Evolutionary conservation across 257 asterid genomes (phyloP).

Genomic region (Echium plantagineum): DNA sequence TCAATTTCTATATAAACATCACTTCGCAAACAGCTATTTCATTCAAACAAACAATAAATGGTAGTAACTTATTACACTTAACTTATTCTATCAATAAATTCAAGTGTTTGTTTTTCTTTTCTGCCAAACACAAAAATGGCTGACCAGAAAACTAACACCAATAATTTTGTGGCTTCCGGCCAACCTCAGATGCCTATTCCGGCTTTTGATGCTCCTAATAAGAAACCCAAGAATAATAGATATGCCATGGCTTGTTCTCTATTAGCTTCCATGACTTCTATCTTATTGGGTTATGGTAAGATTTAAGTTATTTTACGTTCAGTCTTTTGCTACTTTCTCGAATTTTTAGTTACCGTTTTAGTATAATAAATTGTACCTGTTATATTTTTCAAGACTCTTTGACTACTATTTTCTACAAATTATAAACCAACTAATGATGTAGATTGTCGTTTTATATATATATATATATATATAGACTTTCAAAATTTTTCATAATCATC

Average conservation of each 20-base stretch:
- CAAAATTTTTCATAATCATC: too few species aligned
- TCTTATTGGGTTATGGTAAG: slow-evolving; percentile 38
- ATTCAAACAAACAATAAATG: background rate
- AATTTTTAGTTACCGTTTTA: too few species aligned
- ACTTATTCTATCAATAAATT: background rate
- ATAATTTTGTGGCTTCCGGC: slow-evolving; percentile 6
- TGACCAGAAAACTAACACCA: slow-evolving; percentile 7
- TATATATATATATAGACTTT: too few species aligned
- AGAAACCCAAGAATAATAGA: slow-evolving; percentile 23
- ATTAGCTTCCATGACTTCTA: slow-evolving; percentile 30
- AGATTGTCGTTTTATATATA: too few species aligned
- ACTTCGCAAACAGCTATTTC: background rate
- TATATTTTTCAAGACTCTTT: too few species aligned
- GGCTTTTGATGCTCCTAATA: slow-evolving; percentile 23
- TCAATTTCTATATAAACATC: background rate
- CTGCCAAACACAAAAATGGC: slow-evolving; percentile 7
- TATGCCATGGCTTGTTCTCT: slow-evolving; percentile 28
- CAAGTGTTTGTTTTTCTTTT: background rate
- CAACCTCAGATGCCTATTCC: slow-evolving; percentile 11
- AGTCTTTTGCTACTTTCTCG: too few species aligned
- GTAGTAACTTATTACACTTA: too few species aligned
- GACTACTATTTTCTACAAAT: too few species aligned
- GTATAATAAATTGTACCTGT: too few species aligned
- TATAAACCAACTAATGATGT: too few species aligned
- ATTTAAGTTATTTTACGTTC: background rate